Evolutionary conservation across 805 yeast genomes (phyloP), one percentile per base, ranked within the genome.

Genomic region (Cyberlindnera lachancei): DNA sequence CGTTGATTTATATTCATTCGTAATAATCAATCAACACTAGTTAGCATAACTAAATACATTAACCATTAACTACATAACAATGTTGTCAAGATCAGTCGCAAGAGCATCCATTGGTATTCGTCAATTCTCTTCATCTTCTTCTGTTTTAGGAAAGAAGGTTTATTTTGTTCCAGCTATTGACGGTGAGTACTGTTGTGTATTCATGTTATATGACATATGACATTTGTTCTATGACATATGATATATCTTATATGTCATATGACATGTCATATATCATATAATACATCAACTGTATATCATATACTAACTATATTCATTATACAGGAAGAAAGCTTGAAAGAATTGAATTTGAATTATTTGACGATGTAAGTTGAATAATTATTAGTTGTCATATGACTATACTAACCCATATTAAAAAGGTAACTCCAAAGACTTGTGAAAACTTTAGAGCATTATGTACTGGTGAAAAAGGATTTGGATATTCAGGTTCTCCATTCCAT

Each of bases 401-500:
- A 32, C 35, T 33, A 23, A 34, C 34, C 17, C 16, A n/a, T n/a
- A 13, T 17, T 15, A 4, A 18, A 2, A 14, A 42, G 49, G 55
- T 58, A 29, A 80, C 69, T 50, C 90, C 90, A 61, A 79, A 79
- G 70, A 80, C 88, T 32, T 70, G 83, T 47, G 86, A 78, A 61
- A 80, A 80, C 63, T 80, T 80, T 73, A 73, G 83, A 67, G 86
- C 87, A 36, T 61, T 80, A 50, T 74, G 81, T 58, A 80, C 95
- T 42, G 95, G 96, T 50, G 95, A 85, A 69, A 35, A 44, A 23
- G 52, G 66, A 1, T 83, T 67, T 53, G 95, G 95, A 40, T 87
- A 79, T 75, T 78, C 79, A 58, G 73, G 70, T 53, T 83, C 94
- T 30, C 68, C 78, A 46, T 86, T 87, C 86, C 95, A 86, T 79